Percentiles rank a stretch among this genome's conserved stretches.
These are phyloP conservation scores for Hypoxylon rickii DNA, from an alignment of 495 filamentous ascomycete genomes.

Conservation along the genomic window DNA sequence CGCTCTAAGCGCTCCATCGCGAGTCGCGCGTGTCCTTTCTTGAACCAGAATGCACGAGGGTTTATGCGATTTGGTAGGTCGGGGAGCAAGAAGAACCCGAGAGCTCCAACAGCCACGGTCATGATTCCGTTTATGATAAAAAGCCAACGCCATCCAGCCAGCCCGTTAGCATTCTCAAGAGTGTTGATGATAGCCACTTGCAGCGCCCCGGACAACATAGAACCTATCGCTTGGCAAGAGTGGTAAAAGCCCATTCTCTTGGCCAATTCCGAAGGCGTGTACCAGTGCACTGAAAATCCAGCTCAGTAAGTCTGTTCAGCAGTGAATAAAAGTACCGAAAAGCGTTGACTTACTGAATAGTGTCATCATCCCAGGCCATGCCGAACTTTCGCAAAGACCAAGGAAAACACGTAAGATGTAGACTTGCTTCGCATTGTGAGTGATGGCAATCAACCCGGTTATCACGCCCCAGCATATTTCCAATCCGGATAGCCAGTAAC, in stretches of 20 bases:
- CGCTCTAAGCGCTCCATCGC: slow-evolving; percentile 40
- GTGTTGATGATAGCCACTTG: slow-evolving; percentile 58
- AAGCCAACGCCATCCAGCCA: slow-evolving; percentile 64
- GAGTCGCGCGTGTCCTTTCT: slow-evolving; percentile 31
- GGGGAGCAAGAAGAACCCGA: slow-evolving; percentile 56
- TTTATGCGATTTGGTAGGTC: slow-evolving; percentile 51
- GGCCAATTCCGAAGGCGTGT: slow-evolving; percentile 41
- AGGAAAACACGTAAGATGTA: slow-evolving; percentile 55
- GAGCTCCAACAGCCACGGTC: slow-evolving; percentile 51
- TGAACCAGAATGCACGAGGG: slow-evolving; percentile 46
- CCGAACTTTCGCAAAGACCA: slow-evolving; percentile 56
- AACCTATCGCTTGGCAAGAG: slow-evolving; percentile 45
- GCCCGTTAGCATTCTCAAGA: slow-evolving; percentile 51
- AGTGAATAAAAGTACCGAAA: too few species aligned
- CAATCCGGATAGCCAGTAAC: slow-evolving; percentile 47
- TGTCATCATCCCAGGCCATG: slow-evolving; percentile 48
- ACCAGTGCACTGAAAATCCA: slow-evolving; percentile 41
- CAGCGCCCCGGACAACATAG: slow-evolving; percentile 51
- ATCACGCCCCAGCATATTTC: slow-evolving; percentile 51
- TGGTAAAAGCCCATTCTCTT: slow-evolving; percentile 52
- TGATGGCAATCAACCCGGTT: slow-evolving; percentile 42
- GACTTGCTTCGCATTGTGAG: slow-evolving; percentile 38
- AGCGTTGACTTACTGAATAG: slow-evolving; percentile 45
- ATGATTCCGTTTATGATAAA: slow-evolving; percentile 56
- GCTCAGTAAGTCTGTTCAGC: slow-evolving; percentile 1